phyloP scores from a whole-genome alignment of 2,329 filamentous ascomycete species.

The Elsinoe arachidis region DNA sequence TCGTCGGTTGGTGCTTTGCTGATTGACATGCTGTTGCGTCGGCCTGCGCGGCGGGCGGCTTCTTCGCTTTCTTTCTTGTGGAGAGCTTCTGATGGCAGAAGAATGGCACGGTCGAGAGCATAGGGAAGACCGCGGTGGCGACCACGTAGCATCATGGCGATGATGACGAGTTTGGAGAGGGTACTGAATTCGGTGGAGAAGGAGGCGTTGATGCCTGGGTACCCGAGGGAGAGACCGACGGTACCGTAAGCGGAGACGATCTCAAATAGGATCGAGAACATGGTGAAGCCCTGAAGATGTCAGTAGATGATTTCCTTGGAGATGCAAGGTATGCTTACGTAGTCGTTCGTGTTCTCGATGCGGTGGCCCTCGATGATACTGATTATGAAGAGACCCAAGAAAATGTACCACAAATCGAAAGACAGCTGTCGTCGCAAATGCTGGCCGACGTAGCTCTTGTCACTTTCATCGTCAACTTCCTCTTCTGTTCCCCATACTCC shows the following conservation, averaged over 20 bases:
- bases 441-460: constrained; percentile 76
- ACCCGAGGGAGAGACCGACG: constrained; percentile 83
- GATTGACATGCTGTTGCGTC: constrained; percentile 20
- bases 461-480: constrained; percentile 46
- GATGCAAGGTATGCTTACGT: constrained; percentile 19
- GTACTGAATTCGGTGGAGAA: constrained; percentile 75
- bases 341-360: constrained; percentile 53
- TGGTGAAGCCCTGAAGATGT: constrained; percentile 37
- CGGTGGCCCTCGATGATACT: constrained; percentile 73
- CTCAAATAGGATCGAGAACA: constrained; percentile 62
- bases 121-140: constrained; percentile 58
- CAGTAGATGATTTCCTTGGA: background rate
- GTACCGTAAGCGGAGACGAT: constrained; percentile 89
- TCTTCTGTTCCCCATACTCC: constrained; percentile 57
- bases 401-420: constrained; percentile 97
- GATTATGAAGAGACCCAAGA: constrained; percentile 86
- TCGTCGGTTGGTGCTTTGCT: constrained; percentile 10
- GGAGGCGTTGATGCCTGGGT: constrained; percentile 63
- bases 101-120: constrained; percentile 59
- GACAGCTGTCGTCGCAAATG: constrained; percentile 90
- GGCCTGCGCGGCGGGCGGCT: constrained; percentile 28
- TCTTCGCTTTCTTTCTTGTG: constrained; percentile 52
- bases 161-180: constrained; percentile 57
- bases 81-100: constrained; percentile 57
- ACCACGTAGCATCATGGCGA: constrained; percentile 58